Percentiles rank a stretch among this genome's conserved stretches.
Evolutionary conservation across 2,329 filamentous ascomycete species (phyloP).

Genomic region (Chrysoporthe deuterocubensis): DNA sequence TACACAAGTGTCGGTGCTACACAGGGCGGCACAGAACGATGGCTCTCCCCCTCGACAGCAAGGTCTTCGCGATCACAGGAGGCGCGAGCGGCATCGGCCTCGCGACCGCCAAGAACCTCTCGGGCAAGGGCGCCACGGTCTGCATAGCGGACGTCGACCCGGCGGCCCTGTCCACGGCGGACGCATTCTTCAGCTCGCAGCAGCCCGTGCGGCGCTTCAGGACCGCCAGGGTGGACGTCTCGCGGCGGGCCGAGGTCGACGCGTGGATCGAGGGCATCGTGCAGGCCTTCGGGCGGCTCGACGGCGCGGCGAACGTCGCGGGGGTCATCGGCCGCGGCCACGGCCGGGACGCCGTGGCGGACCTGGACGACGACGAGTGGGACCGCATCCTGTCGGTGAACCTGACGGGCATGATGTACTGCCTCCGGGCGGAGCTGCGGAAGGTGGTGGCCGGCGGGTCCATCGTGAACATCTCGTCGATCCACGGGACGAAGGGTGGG

Average conservation of each 20-base stretch:
- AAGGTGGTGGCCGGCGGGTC: conserved; percentile 55
- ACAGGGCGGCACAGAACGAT: not conserved
- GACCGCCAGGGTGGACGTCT: conserved; percentile 49
- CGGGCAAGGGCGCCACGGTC: conserved; percentile 42
- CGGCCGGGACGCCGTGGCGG: conserved; percentile 43
- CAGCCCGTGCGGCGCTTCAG: conserved; percentile 30
- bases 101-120: conserved; percentile 44
- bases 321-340: conserved; percentile 52
- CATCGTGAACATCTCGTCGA: conserved; percentile 62
- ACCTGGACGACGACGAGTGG: conserved; percentile 54
- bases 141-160: conserved; percentile 45
- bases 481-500: conserved; percentile 48
- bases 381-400: conserved; percentile 53
- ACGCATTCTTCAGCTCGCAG: conserved; percentile 37
- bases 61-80: conserved; percentile 29
- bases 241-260: conserved; percentile 52
- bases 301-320: conserved; percentile 60
- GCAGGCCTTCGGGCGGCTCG: conserved; percentile 54
- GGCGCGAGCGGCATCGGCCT: conserved; percentile 44
- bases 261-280: conserved; percentile 53
- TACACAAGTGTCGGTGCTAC: not conserved
- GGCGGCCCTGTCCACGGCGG: conserved; percentile 36
- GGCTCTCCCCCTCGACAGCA: conserved; percentile 22
- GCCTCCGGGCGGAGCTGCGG: conserved; percentile 49
- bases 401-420: conserved; percentile 57